phyloP scores from a whole-genome alignment of 1,284 basidiomycete genomes.

The Ceratobasidium theobromae region DNA sequence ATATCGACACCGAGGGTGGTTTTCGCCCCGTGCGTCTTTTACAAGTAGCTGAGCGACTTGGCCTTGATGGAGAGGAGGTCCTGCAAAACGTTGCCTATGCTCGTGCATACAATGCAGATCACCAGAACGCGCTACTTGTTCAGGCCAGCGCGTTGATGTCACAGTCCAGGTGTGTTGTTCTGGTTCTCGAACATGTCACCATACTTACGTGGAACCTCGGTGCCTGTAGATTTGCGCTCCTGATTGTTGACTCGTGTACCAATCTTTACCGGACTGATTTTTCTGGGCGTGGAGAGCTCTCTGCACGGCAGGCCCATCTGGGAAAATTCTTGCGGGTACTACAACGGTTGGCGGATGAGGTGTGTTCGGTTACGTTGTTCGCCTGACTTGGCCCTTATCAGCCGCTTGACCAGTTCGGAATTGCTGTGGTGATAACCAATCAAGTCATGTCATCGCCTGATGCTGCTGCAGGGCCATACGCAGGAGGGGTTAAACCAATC shows the following conservation, averaged over 20 bases:
- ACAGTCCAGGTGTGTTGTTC: slow-evolving; percentile 74
- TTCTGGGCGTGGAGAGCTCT: slow-evolving; percentile 92
- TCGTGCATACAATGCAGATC: slow-evolving; percentile 97
- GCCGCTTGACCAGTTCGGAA: slow-evolving; percentile 77
- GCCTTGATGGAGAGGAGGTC: slow-evolving; percentile 95
- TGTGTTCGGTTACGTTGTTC: slow-evolving; percentile 44
- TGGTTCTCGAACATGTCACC: background rate
- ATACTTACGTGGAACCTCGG: background rate
- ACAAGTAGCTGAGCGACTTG: slow-evolving; percentile 93
- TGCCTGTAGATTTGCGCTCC: slow-evolving; percentile 78
- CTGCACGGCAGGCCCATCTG: slow-evolving; percentile 94
- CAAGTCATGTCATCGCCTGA: slow-evolving; percentile 99
- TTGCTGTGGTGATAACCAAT: slow-evolving; percentile 96
- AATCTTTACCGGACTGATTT: slow-evolving; percentile 97
- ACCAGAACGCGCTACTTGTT: slow-evolving; percentile 88
- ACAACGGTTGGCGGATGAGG: slow-evolving; percentile 94
- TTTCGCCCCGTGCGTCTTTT: slow-evolving; percentile 96
- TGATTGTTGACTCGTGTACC: slow-evolving; percentile 97
- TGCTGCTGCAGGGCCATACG: slow-evolving; percentile 85
- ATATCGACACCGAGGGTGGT: slow-evolving; percentile 98
- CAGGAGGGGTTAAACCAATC: slow-evolving; percentile 94
- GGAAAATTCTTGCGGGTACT: slow-evolving; percentile 94
- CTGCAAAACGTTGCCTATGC: slow-evolving; percentile 99
- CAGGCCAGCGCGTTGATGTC: slow-evolving; percentile 97
- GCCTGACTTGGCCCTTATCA: slow-evolving; percentile 34